Base-by-base conservation (phyloP, 179 eudicot species). In the Vitellaria paradoxa region DNA sequence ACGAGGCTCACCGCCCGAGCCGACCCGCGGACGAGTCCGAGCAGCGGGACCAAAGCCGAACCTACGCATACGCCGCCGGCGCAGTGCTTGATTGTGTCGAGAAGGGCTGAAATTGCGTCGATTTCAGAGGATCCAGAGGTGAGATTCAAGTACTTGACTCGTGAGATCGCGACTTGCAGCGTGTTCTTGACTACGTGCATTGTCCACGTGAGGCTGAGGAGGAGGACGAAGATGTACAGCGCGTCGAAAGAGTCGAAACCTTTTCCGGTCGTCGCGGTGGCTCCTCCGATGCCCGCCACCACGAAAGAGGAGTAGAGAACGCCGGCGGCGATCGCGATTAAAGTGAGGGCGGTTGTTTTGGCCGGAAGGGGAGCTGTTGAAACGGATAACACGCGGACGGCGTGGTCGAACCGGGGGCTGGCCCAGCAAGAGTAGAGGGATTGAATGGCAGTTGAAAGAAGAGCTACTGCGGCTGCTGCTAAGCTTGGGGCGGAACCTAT, bases 361-460 rank as follows among this genome's bases (percentile, higher is more conserved):
- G 69, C 67, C 0, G 92, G 88, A 15, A 84, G 81, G 6, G 53
- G 50, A 3, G 47, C 50, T 9, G 72, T 60, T 5, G 90, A 86
- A 24, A 81, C 83, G 70, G 80, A 68, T 10, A 90, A 11, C 1
- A 92, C 78, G 3, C 80, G 70, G 20, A 45, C 59, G 7, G 89
- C 82, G 30, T 88, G 86, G 7, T 83, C 77, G 24, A 88, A 85
- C 2, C 89, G 77, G 0, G 89, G 90, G 45, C 71, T 83, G 37
- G 80, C 88, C 94, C 94, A 92, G 37, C 94, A 92, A 0, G 87
- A 85, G 49, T 92, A 90, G 4, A 90, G 80, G 4, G 91, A 84
- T 23, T 81, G 88, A 12, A 84, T 56, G 6, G 88, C 57, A 1
- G 90, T 70, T 0, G 82, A 88, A 2, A 86, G 40, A n/a, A 89